Conservation (phyloP, 306 rosid genomes). For the Astragalus glycyphyllos region DNA sequence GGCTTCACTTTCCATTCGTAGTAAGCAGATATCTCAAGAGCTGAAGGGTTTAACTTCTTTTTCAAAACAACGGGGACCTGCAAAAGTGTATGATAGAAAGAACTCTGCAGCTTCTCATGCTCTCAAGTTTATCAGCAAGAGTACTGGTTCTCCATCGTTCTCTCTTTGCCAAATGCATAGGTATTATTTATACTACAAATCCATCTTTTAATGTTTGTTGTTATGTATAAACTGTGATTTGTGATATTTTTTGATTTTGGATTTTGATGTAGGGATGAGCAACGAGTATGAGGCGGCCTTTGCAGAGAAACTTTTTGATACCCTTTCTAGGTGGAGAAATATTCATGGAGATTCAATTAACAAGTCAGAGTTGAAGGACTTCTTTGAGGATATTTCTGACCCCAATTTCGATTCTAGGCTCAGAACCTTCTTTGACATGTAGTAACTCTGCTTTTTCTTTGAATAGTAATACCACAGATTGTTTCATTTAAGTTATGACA, state of each 20-base stretch:
- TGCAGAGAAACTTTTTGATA: constrained; percentile 59
- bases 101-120: constrained; percentile 51
- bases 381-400: constrained; percentile 69
- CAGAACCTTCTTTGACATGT: constrained; percentile 74
- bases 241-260: too few species aligned
- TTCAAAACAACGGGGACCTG: constrained; percentile 30
- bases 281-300: constrained; percentile 19
- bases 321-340: constrained; percentile 49
- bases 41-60: constrained; percentile 54
- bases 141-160: constrained; percentile 52
- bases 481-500: too few species aligned
- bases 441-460: neutral
- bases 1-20: constrained; percentile 45
- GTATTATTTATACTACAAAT: too few species aligned
- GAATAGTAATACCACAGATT: too few species aligned
- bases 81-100: constrained; percentile 45
- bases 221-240: too few species aligned
- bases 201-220: too few species aligned
- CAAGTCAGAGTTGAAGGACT: constrained; percentile 55
- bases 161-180: neutral
- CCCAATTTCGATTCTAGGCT: constrained; percentile 66
- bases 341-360: constrained; percentile 50
- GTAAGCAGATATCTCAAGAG: constrained; percentile 60
- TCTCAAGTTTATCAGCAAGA: constrained; percentile 50
- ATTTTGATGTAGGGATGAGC: constrained; percentile 23